A percentile compares a stretch with the other conserved stretches of the same genome.
Conservation (phyloP, 2,329 filamentous ascomycete species). For the Colletotrichum sp. region DNA sequence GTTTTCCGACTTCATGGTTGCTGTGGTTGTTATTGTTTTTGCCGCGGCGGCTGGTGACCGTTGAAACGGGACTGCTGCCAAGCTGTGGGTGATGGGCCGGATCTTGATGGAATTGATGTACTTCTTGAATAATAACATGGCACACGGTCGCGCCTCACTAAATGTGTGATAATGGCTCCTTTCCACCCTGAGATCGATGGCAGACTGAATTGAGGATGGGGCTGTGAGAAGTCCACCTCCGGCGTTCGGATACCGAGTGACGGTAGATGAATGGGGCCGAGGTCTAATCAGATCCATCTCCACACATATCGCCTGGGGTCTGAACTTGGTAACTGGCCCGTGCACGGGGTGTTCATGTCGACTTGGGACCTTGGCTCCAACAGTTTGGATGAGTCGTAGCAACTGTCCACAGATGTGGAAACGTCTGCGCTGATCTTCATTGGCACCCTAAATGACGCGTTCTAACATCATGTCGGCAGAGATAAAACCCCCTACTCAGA, state of each 20-base stretch:
- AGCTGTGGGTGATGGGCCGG: background rate
- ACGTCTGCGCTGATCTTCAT: background rate
- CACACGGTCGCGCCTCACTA: background rate
- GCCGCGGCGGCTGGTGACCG: background rate
- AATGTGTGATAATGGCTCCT: background rate
- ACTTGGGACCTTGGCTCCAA: background rate
- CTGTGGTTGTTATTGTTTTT: background rate
- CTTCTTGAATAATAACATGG: background rate
- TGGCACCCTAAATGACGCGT: background rate
- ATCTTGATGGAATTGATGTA: background rate
- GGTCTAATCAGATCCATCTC: background rate
- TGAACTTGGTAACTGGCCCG: background rate
- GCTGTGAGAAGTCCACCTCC: background rate
- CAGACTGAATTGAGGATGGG: background rate
- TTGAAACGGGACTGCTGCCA: background rate
- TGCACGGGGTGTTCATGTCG: background rate
- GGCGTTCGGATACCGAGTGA: background rate
- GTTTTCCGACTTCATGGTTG: constrained; percentile 9
- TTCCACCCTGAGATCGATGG: background rate
- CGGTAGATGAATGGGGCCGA: background rate
- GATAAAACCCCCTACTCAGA: background rate
- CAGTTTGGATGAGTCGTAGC: background rate
- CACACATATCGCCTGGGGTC: background rate
- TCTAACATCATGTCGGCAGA: background rate
- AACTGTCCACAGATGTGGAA: background rate